Evolutionary conservation across 208 protist genomes (phyloP).

Genomic region (Trypanosoma theileri): DNA sequence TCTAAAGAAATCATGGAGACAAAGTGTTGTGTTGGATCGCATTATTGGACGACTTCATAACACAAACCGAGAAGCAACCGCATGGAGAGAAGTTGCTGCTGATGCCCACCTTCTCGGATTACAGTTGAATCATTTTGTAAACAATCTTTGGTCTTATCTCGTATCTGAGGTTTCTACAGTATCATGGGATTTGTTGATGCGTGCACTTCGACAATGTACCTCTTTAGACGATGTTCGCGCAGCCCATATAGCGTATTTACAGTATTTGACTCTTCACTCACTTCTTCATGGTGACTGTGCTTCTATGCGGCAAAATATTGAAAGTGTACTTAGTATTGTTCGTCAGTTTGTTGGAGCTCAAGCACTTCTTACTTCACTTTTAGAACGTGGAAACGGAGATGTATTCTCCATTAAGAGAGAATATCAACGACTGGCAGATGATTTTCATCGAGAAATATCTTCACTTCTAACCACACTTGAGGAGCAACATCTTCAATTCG

Average conservation of each 20-base stretch:
- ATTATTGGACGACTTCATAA: constrained; percentile 51
- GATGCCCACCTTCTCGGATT: constrained; percentile 67
- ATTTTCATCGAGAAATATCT: constrained; percentile 62
- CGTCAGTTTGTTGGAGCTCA: constrained; percentile 61
- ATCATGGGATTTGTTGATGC: constrained; percentile 52
- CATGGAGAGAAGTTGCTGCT: constrained; percentile 56
- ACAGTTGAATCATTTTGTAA: constrained; percentile 73
- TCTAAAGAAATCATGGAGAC: constrained; percentile 62
- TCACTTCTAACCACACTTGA: constrained; percentile 61
- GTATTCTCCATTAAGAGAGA: constrained; percentile 53
- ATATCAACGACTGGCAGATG: constrained; percentile 54
- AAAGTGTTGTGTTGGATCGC: constrained; percentile 59
- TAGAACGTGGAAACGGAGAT: constrained; percentile 62
- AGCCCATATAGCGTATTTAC: constrained; percentile 57
- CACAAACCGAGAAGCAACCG: constrained; percentile 29
- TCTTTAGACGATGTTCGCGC: constrained; percentile 65
- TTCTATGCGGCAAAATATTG: constrained; percentile 70
- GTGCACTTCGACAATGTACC: constrained; percentile 42
- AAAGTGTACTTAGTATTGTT: constrained; percentile 58
- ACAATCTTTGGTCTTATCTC: constrained; percentile 75
- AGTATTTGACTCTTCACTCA: constrained; percentile 61
- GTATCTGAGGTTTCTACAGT: constrained; percentile 64
- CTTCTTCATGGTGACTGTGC: constrained; percentile 63
- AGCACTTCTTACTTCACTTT: constrained; percentile 54
- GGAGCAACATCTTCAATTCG: constrained; percentile 70